Conservation (phyloP, 2,329 filamentous ascomycete species). For the Xylariomycetidae sp. region DNA sequence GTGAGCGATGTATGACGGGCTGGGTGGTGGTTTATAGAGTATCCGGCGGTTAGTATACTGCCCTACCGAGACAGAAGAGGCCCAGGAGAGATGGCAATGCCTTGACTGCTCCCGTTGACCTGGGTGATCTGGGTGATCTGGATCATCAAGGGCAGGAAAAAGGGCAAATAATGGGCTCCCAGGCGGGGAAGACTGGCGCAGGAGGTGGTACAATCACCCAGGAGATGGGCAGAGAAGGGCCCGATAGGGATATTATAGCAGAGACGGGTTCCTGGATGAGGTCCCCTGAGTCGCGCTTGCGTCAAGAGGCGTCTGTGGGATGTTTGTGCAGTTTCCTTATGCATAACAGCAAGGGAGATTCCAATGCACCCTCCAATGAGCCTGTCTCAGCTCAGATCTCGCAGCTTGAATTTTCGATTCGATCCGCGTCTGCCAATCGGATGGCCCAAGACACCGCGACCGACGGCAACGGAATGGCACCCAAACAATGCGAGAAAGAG, state of each 20-base stretch:
- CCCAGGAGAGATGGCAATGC: constrained; percentile 6
- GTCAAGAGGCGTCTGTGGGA: constrained; percentile 14
- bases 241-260: constrained; percentile 23
- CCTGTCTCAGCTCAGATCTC: constrained; percentile 19
- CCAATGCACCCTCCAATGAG: constrained; percentile 14
- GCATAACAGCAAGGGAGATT: constrained; percentile 27
- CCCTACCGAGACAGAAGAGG: constrained; percentile 15
- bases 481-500: constrained; percentile 14
- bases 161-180: constrained; percentile 14
- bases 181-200: constrained; percentile 12
- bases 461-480: constrained; percentile 20
- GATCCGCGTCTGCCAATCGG: constrained; percentile 18
- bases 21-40: constrained; percentile 20
- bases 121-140: constrained; percentile 17
- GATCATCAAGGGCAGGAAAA: constrained; percentile 13
- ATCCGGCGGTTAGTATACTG: constrained; percentile 8
- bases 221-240: constrained; percentile 5
- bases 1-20: constrained; percentile 20
- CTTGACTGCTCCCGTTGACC: too few species aligned
- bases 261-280: constrained; percentile 11
- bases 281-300: constrained; percentile 16
- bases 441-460: constrained; percentile 18
- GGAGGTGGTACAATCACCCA: constrained; percentile 12
- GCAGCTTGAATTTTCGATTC: constrained; percentile 16
- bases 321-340: constrained; percentile 25